Evolutionary conservation across 2,329 filamentous ascomycete species (phyloP).

Genomic region (Ophiostoma sp.): DNA sequence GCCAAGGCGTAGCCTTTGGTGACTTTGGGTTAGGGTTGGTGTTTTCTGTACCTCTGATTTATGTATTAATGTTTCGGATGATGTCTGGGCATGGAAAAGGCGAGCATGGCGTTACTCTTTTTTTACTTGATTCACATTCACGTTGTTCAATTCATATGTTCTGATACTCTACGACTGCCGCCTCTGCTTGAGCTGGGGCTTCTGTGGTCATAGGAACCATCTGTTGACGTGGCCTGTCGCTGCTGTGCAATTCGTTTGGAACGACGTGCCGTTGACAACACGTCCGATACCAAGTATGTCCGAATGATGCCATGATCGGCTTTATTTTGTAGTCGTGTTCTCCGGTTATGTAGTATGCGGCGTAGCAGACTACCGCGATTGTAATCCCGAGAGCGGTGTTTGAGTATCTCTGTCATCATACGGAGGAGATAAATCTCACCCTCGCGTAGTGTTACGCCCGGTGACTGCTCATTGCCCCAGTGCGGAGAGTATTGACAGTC

Average conservation of each 20-base stretch:
- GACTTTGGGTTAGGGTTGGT: not conserved
- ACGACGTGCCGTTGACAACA: too few relatives aligned
- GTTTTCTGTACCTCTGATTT: conserved; percentile 1
- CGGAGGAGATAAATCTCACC: too few relatives aligned
- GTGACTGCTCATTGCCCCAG: not conserved
- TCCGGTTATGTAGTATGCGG: not conserved
- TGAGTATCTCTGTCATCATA: not conserved
- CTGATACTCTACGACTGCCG: too few relatives aligned
- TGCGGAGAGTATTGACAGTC: not conserved
- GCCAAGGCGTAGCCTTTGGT: conserved; percentile 51
- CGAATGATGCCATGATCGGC: not conserved
- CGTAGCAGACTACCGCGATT: not conserved
- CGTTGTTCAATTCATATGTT: not conserved
- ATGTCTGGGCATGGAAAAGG: conserved; percentile 15
- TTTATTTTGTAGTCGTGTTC: not conserved
- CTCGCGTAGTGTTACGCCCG: not conserved
- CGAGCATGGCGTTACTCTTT: conserved; percentile 15
- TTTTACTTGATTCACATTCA: too few relatives aligned
- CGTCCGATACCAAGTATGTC: not conserved
- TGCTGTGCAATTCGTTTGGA: too few relatives aligned
- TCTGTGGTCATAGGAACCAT: too few relatives aligned
- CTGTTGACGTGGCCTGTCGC: too few relatives aligned
- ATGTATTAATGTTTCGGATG: not conserved
- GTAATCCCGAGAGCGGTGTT: not conserved
- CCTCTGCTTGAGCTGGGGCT: not conserved